Evolutionary conservation across 2,329 filamentous ascomycete species (phyloP), one percentile per base, ranked within the genome.

Genomic region (Xylariaceae sp.): DNA sequence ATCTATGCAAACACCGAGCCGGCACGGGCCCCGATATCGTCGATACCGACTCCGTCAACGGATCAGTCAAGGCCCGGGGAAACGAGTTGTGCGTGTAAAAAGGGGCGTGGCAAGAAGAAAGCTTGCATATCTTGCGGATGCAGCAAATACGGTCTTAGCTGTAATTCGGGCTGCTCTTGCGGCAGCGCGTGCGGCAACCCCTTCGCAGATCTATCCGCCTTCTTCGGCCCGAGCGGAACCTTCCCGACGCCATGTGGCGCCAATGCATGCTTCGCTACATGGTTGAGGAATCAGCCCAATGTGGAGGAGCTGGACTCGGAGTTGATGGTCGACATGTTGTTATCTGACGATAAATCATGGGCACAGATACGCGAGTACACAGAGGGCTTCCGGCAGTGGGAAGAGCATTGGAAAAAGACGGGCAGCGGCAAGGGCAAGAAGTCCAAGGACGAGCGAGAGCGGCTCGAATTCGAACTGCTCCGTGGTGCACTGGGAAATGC

Each of bases 301-400:
- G 66, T 72, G 39, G 71, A 72, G 51, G 71, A 73, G 51, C 63
- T 73, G 8, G 71, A 73, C 49, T 61, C 65, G 15, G 71, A 73
- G 13, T 58, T 73, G 17, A 72, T 73, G 70, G 69, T 73, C 18
- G 71, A 73, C 53, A 72, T 73, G 65, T 58, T 73, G 42, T 59
- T 72, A 17, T 69, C 71, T 42, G 71, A 73, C 48, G 71, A 73
- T 37, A 67, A 67, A 17, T 72, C 71, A 37, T 73, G 71, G 71
- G 64, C 66, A 10, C 62, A 58, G 35, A 71, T 71, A 48, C 64
- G 67, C 17, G 63, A 64, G 34, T 66, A 71, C 23, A 67, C 61
- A 7, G 67, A 69, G 10, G 53, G 66, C 13, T 72, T 73, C 58
- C 67, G 63, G 53, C 65, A 65, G 17, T 73, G 71, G 71, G 71